A percentile compares a stretch with the other conserved stretches of the same genome.
Conservation (phyloP, 306 rosid species). For the Vicia villosa region DNA sequence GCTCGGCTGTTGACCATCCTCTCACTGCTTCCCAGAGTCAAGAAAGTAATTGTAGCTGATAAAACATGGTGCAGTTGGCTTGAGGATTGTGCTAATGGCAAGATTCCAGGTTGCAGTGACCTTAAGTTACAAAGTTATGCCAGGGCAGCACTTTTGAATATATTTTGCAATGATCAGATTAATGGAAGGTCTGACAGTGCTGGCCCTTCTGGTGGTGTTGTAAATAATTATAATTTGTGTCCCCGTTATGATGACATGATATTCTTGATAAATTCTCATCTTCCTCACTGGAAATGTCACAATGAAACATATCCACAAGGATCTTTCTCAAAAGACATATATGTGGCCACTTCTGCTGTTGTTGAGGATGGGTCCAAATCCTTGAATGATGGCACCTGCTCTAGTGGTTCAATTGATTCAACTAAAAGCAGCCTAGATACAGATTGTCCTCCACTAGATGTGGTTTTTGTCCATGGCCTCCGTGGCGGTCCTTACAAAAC, state of each 20-base stretch:
- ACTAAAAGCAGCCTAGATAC: conserved; percentile 38
- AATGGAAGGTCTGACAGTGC: conserved; percentile 44
- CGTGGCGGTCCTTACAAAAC: conserved; percentile 93
- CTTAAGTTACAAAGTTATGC: conserved; percentile 87
- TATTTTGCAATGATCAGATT: conserved; percentile 55
- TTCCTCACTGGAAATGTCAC: conserved; percentile 81
- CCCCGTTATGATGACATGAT: conserved; percentile 79
- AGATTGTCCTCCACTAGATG: conserved; percentile 63
- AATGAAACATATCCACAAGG: conserved; percentile 44
- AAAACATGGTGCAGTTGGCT: conserved; percentile 84
- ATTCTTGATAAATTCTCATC: conserved; percentile 83
- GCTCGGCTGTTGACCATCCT: conserved; percentile 88
- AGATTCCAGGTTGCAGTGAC: conserved; percentile 86
- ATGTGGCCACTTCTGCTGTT: conserved; percentile 39
- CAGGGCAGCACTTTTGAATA: conserved; percentile 71
- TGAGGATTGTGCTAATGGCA: conserved; percentile 87
- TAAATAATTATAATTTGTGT: conserved; percentile 46
- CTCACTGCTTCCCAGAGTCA: conserved; percentile 74
- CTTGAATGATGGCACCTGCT: conserved; percentile 42
- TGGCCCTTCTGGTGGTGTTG: conserved; percentile 42
- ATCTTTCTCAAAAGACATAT: conserved; percentile 37
- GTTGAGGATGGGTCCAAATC: conserved; percentile 41
- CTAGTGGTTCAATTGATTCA: conserved; percentile 43
- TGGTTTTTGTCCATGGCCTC: conserved; percentile 91
- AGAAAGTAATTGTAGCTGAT: conserved; percentile 68